Conservation (phyloP, 2,329 filamentous ascomycete species). For the Amesomyces nigricolor region DNA sequence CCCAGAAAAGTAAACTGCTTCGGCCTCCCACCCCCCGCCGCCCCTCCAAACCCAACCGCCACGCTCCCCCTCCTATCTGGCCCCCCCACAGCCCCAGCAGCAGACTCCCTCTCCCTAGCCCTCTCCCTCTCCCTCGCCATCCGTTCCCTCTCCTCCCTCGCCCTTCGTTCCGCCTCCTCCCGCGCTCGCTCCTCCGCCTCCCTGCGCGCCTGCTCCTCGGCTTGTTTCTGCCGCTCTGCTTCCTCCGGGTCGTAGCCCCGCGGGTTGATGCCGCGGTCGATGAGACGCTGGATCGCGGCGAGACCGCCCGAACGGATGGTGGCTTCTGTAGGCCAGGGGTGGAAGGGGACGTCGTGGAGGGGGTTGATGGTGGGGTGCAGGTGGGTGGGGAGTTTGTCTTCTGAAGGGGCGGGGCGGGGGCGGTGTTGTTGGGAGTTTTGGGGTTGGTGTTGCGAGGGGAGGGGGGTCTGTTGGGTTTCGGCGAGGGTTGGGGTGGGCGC, state of each 20-base stretch:
- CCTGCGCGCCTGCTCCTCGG: slow-evolving; percentile 46
- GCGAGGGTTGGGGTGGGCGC: slow-evolving; percentile 18
- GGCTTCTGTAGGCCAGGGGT: slow-evolving; percentile 70
- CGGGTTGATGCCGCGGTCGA: slow-evolving; percentile 58
- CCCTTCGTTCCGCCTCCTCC: slow-evolving; percentile 34
- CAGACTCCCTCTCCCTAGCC: slow-evolving; percentile 36
- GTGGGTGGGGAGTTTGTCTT: slow-evolving; percentile 44
- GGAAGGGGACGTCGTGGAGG: slow-evolving; percentile 54
- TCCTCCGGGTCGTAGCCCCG: slow-evolving; percentile 54
- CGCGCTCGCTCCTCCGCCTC: slow-evolving; percentile 44
- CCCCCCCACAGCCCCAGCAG: slow-evolving; percentile 28
- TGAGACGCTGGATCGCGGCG: slow-evolving; percentile 55
- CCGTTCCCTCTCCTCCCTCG: slow-evolving; percentile 43
- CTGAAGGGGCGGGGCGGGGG: slow-evolving; percentile 24
- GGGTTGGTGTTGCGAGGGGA: slow-evolving; percentile 24
- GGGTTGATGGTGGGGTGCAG: slow-evolving; percentile 51
- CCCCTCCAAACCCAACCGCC: slow-evolving; percentile 3
- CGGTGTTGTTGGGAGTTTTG: background rate
- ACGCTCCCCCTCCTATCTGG: slow-evolving; percentile 23
- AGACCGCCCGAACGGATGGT: slow-evolving; percentile 65
- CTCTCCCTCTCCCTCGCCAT: slow-evolving; percentile 42
- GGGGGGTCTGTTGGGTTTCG: slow-evolving; percentile 28
- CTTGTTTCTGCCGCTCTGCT: slow-evolving; percentile 44
- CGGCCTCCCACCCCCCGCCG: slow-evolving; percentile 29
- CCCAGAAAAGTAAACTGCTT: slow-evolving; percentile 54